phyloP scores from a whole-genome alignment of 75 land plant species.

The Pinus albicaulis region DNA sequence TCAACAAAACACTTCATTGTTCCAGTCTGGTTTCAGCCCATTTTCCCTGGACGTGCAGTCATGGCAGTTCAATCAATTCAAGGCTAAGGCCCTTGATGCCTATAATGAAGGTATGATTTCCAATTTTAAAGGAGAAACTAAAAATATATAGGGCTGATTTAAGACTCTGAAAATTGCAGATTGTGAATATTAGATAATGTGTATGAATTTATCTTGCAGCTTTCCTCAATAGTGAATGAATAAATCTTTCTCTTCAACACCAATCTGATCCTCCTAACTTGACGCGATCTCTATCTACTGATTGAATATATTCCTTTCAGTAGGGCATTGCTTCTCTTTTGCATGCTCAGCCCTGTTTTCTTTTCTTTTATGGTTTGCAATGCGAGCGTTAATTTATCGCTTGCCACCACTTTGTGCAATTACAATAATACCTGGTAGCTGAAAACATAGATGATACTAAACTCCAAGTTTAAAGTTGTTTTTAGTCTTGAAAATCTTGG shows the following conservation, averaged over 20 bases:
- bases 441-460: too few relatives aligned
- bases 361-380: too few relatives aligned
- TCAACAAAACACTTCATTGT: slow-evolving; percentile 28
- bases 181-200: neutral
- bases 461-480: neutral
- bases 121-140: neutral
- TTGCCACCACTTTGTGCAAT: too few relatives aligned
- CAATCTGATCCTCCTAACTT: neutral
- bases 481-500: neutral
- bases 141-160: neutral
- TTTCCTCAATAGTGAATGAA: neutral
- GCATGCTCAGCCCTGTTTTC: too few relatives aligned
- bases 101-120: slow-evolving; percentile 28
- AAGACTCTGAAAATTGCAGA: neutral
- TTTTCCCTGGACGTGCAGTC: slow-evolving; percentile 51
- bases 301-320: neutral
- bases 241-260: neutral
- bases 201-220: neutral
- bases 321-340: too few relatives aligned
- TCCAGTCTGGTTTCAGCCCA: slow-evolving; percentile 39
- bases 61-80: slow-evolving; percentile 45
- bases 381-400: too few relatives aligned
- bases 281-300: neutral
- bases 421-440: too few relatives aligned
- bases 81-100: slow-evolving; percentile 15